Conservation (phyloP, 306 rosid species). For the Trifolium repens region DNA sequence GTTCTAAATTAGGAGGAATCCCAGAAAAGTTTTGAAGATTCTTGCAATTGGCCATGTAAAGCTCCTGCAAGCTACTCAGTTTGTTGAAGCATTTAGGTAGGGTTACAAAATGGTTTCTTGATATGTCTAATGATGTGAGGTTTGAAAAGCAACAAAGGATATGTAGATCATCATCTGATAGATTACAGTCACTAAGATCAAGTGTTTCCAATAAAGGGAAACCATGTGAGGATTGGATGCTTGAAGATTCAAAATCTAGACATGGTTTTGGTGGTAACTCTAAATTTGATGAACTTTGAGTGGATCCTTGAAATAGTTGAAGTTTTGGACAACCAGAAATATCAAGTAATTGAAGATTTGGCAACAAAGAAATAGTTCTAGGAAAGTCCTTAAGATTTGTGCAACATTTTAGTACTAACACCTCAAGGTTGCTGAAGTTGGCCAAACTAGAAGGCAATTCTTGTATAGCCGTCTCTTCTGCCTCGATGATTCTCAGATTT, state of each 20-base stretch:
- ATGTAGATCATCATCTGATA: constrained; percentile 38
- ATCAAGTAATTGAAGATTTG: constrained; percentile 39
- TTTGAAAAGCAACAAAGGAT: constrained; percentile 20
- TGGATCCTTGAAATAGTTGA: constrained; percentile 30
- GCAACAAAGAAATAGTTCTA: constrained; percentile 26
- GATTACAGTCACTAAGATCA: constrained; percentile 34
- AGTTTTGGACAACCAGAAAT: constrained; percentile 45
- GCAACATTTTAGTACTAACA: constrained; percentile 36
- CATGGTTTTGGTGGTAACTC: constrained; percentile 32
- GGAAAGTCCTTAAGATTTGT: constrained; percentile 38
- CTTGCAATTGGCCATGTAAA: constrained; percentile 39
- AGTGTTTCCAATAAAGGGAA: constrained; percentile 36
- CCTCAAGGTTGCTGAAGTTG: constrained; percentile 32
- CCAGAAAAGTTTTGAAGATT: constrained; percentile 40
- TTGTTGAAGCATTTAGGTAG: constrained; percentile 39
- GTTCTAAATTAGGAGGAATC: constrained; percentile 42
- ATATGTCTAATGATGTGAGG: constrained; percentile 31
- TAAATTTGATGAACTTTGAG: constrained; percentile 32
- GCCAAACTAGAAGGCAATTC: constrained; percentile 41
- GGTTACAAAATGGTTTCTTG: constrained; percentile 41
- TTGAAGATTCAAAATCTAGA: constrained; percentile 26
- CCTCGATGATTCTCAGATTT: constrained; percentile 24
- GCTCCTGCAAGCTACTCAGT: constrained; percentile 37
- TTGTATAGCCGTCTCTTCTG: constrained; percentile 39
- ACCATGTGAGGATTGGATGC: constrained; percentile 28